Percentiles rank a stretch among this genome's conserved stretches.
These are phyloP conservation scores for Aspergillus floridensis DNA, from an alignment of 2,329 filamentous ascomycete species.

Conservation along the genomic window DNA sequence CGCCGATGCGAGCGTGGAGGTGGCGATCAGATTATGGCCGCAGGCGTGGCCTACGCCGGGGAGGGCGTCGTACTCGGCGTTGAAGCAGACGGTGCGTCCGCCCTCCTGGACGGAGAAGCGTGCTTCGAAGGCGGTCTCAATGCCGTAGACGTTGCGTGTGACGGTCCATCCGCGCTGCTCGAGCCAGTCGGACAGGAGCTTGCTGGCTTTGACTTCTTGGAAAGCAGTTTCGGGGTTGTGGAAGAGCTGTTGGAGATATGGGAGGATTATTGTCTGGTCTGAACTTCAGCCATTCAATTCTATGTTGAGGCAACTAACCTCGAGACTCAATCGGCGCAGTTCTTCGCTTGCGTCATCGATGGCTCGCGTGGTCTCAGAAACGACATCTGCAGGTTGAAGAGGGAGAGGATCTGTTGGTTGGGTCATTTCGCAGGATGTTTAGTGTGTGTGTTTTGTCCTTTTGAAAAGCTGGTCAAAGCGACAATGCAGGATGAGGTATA, in stretches of 20 bases:
- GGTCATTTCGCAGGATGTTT: neutral
- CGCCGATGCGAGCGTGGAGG: neutral
- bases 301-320: neutral
- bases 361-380: neutral
- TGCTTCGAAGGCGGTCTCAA: neutral
- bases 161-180: neutral
- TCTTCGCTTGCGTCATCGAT: constrained; percentile 1
- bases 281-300: too few species aligned
- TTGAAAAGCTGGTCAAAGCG: too few species aligned
- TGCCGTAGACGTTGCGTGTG: neutral
- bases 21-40: constrained; percentile 1
- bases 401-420: neutral
- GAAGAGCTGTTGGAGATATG: neutral
- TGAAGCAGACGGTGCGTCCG: neutral
- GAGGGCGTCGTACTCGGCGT: neutral
- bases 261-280: neutral
- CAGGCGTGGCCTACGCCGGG: neutral
- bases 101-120: neutral
- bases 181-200: neutral
- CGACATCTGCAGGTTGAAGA: neutral
- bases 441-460: too few species aligned
- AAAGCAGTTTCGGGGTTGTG: neutral
- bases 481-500: too few species aligned
- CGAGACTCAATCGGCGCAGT: neutral
- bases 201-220: constrained; percentile 1